Evolutionary conservation across 2,329 filamentous ascomycete species (phyloP), one percentile per base, ranked within the genome.

Genomic region (Ophiostoma triangulosporum): DNA sequence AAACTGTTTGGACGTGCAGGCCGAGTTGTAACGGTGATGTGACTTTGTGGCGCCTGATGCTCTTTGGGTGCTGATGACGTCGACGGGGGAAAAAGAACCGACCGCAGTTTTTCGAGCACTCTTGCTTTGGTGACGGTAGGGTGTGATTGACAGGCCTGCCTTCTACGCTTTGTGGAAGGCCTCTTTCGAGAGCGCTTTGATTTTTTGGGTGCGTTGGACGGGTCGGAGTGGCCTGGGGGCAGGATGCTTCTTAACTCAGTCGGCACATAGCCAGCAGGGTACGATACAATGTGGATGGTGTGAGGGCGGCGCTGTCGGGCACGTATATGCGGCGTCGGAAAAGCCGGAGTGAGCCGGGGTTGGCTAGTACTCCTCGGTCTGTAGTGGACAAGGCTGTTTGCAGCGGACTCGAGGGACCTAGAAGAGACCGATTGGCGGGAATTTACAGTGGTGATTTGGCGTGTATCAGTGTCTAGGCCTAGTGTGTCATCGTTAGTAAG

Each of bases 201-300:
- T 1, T 29, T 27, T 29, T 26, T 29, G n/a, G 43, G 43, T 17
- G 15, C 6, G 26, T 8, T 12, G 26, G 40, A 29, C 31, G 52
- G 46, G 26, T 40, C 27, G 7, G 35, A 15, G 7, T 53, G 35
- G 31, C 22, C 22, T 14, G 55, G 53, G 4, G 12, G 46, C 4
- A 53, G 35, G n/a, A 35, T 9, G 22, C 36, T 65, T 52, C 72
- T 60, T 14, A 69, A 60, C 43, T 72, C 69, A 55, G 63, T 62
- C 3, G 68, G 69, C 3, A 70, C 60, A 48, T 67, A 71, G 27
- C 73, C 64, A 57, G 70, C 54, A 43, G 64, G 70, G 57, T 72
- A 76, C 54, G 70, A 72, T 55, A 69, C 69, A 56, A 79, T 77
- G 62, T 76, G 73, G 56, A 80, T 78, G 40, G 74, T 76, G 60